Base-by-base conservation (phyloP, 306 rosid species). In the Malus asiatica region DNA sequence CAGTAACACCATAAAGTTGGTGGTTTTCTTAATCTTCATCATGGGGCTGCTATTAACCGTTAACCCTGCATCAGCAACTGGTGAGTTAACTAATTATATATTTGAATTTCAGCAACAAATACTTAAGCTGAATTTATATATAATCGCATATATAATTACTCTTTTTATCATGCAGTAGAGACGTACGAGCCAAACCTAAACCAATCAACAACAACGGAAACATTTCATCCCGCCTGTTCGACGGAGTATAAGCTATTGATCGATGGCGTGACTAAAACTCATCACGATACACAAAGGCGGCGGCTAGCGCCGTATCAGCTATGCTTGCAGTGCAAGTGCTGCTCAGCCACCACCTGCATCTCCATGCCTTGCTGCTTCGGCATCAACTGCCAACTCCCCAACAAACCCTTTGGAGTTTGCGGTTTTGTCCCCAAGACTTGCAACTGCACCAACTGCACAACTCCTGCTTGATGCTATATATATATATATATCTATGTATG, bases 291-390 rank as follows among this genome's bases (percentile, higher is more conserved):
- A 27, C 16, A 42, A 53, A 20, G 80, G 64, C 48, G 83, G 71
- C 61, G 64, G 71, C 77, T 79, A 70, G 70, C 62, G 30, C 81
- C 87, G 30, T 83, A 72, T 46, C 77, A 68, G 69, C 78, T 76
- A 18, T 83, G 87, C 25, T 65, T 72, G 78, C 35, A n/a, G 38
- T 83, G 87, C 66, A 79, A 76, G 84, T 83, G 84, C 64, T 83
- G 84, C 81, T 38, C 77, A 42, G 76, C 72, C 60, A 27, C 64
- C 27, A 59, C 61, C 40, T 83, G 86, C 62, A 51, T 60, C 64
- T 23, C 81, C 58, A 79, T 79, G 86, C 78, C 83, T 29, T 83
- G 86, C 83, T 83, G 86, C 71, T 83, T 75, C 61, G 81, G 62
- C 52, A 83, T 83, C 70, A 64, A 83, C 63, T 83, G 86, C 80